A percentile compares a stretch with the other conserved stretches of the same genome.
Conservation (phyloP, 208 protist species). For the Herpetomonas tarakana region DNA sequence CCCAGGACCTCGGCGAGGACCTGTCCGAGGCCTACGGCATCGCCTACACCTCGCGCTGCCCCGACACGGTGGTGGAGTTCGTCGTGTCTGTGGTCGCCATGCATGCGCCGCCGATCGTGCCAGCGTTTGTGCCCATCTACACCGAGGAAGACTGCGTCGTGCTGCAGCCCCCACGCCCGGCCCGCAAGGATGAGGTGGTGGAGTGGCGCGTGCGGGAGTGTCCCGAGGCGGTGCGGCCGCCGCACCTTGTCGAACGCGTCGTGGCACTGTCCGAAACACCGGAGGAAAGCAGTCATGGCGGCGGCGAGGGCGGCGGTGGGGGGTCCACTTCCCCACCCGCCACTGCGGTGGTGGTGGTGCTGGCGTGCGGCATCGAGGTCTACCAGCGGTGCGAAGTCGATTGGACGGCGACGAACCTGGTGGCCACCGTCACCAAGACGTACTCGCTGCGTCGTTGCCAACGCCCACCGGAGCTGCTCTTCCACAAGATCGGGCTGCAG, state of each 20-base stretch:
- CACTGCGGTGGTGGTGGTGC: conserved; percentile 7
- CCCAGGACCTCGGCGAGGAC: conserved; percentile 61
- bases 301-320: not conserved
- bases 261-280: conserved; percentile 17
- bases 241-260: conserved; percentile 35
- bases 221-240: conserved; percentile 20
- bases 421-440: conserved; percentile 53
- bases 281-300: not conserved
- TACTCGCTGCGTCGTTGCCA: conserved; percentile 83
- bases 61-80: conserved; percentile 54
- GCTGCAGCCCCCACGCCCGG: conserved; percentile 45
- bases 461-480: conserved; percentile 55
- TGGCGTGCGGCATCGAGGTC: conserved; percentile 64
- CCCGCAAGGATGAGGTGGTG: conserved; percentile 68
- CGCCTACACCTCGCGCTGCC: conserved; percentile 59
- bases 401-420: conserved; percentile 63
- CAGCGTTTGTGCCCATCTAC: conserved; percentile 56
- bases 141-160: conserved; percentile 73
- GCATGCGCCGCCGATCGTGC: conserved; percentile 42
- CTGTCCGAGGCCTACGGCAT: conserved; percentile 23
- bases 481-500: conserved; percentile 43
- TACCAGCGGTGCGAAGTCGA: conserved; percentile 67
- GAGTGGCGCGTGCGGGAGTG: conserved; percentile 55
- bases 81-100: conserved; percentile 52
- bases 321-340: not conserved